phyloP scores from a whole-genome alignment of 176 grass and related monocot species.

The Oryza brachyantha region DNA sequence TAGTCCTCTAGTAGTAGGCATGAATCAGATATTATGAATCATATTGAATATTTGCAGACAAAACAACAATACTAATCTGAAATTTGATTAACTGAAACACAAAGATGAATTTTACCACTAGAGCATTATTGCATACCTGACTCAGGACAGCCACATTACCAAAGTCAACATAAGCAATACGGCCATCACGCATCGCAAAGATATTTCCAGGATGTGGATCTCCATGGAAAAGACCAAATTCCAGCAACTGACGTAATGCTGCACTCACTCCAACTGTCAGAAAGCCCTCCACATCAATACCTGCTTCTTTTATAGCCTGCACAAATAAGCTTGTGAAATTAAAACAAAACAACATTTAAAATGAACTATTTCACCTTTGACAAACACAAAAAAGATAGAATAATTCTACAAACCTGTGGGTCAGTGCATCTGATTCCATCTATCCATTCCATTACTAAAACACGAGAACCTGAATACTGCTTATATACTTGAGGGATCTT shows the following conservation, averaged over 20 bases:
- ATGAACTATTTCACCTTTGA: constrained; percentile 19
- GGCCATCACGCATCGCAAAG: constrained; percentile 97
- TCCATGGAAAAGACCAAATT: constrained; percentile 98
- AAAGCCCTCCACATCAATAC: constrained; percentile 91
- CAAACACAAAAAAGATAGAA: neutral
- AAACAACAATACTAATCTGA: neutral
- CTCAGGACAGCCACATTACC: constrained; percentile 97
- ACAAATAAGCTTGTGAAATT: constrained; percentile 31
- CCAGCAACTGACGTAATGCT: constrained; percentile 82
- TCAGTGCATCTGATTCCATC: constrained; percentile 95
- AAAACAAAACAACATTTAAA: constrained; percentile 22
- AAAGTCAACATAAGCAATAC: constrained; percentile 99
- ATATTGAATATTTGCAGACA: neutral
- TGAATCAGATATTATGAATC: neutral
- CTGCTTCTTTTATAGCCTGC: constrained; percentile 89
- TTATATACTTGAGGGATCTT: constrained; percentile 97
- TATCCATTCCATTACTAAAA: constrained; percentile 99
- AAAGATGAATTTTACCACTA: constrained; percentile 4
- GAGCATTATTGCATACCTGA: constrained; percentile 46
- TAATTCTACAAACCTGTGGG: constrained; percentile 66
- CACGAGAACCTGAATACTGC: constrained; percentile 67
- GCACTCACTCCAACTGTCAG: constrained; percentile 96
- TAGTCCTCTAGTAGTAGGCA: neutral
- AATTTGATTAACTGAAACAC: neutral
- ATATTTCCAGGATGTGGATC: constrained; percentile 99